Evolutionary conservation across 176 grass and related monocot genomes (phyloP).

Genomic region (Oropetium thomaeum): DNA sequence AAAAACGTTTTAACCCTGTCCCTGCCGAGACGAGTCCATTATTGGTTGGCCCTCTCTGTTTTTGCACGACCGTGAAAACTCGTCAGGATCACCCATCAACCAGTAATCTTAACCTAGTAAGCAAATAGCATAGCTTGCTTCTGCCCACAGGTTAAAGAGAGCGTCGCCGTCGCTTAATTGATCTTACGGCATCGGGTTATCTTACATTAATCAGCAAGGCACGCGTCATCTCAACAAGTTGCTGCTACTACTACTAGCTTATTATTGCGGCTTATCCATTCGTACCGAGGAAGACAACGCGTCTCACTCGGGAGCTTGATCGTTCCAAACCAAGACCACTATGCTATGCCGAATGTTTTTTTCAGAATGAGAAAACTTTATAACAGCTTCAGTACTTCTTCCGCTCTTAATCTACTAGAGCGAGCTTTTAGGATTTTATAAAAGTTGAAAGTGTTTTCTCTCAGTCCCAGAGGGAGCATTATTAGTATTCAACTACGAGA

Average conservation of each 20-base stretch:
- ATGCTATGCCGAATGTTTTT: too few relatives aligned
- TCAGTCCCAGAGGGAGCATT: too few relatives aligned
- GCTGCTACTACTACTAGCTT: not conserved
- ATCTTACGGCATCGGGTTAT: slow-evolving; percentile 11
- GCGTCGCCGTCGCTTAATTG: slow-evolving; percentile 32
- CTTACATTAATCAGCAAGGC: not conserved
- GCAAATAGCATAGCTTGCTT: not conserved
- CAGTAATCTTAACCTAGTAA: not conserved
- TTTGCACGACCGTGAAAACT: not conserved
- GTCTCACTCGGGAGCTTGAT: too few relatives aligned
- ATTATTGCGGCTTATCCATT: not conserved
- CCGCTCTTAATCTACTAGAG: too few relatives aligned
- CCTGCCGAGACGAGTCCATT: too few relatives aligned
- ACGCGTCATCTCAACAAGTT: not conserved
- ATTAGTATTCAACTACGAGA: too few relatives aligned
- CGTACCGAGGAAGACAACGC: not conserved
- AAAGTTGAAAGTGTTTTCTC: too few relatives aligned
- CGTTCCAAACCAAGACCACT: not conserved
- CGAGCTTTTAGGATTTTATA: too few relatives aligned
- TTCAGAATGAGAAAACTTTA: too few relatives aligned
- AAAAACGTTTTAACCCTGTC: too few relatives aligned
- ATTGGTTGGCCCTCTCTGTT: too few relatives aligned
- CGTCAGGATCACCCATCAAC: not conserved
- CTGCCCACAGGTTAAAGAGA: not conserved
- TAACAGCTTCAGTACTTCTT: too few relatives aligned